These are phyloP conservation scores for Camptophora hylomeconis DNA, from an alignment of 2,329 filamentous ascomycete genomes.

Conservation along the genomic window DNA sequence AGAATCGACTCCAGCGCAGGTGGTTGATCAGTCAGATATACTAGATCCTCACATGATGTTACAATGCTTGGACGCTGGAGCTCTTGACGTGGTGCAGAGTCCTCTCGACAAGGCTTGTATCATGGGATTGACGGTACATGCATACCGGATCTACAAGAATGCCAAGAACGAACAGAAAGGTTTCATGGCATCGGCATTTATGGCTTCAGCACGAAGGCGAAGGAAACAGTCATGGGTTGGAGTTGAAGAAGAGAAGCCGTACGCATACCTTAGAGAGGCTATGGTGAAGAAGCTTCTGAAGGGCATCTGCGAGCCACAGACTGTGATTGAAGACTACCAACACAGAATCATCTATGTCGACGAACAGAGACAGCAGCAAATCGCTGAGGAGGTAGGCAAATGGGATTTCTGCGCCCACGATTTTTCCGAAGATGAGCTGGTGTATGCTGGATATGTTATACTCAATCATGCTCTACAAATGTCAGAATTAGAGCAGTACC, in stretches of 20 bases:
- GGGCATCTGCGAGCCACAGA: constrained; percentile 66
- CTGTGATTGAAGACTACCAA: constrained; percentile 47
- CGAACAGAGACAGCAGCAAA: constrained; percentile 48
- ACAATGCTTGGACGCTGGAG: constrained; percentile 72
- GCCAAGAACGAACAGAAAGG: constrained; percentile 60
- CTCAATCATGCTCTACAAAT: constrained; percentile 75
- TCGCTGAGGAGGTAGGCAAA: constrained; percentile 57
- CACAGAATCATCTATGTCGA: constrained; percentile 55
- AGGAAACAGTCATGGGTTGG: constrained; percentile 89
- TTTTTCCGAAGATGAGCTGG: constrained; percentile 78
- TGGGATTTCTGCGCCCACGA: constrained; percentile 89
- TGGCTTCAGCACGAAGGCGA: constrained; percentile 45
- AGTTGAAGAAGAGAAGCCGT: constrained; percentile 70
- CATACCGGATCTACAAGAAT: constrained; percentile 69
- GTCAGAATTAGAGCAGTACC: constrained; percentile 70
- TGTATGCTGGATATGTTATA: constrained; percentile 76
- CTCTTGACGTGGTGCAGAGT: constrained; percentile 70
- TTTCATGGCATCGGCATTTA: constrained; percentile 41
- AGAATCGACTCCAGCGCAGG: constrained; percentile 12
- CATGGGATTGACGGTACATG: constrained; percentile 65
- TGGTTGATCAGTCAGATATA: constrained; percentile 22
- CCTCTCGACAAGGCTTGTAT: constrained; percentile 64
- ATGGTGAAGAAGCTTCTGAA: constrained; percentile 90
- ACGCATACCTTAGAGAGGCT: constrained; percentile 76
- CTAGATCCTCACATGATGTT: constrained; percentile 44